Conservation (phyloP, 495 filamentous ascomycete genomes). For the Tuber umbilicatum region DNA sequence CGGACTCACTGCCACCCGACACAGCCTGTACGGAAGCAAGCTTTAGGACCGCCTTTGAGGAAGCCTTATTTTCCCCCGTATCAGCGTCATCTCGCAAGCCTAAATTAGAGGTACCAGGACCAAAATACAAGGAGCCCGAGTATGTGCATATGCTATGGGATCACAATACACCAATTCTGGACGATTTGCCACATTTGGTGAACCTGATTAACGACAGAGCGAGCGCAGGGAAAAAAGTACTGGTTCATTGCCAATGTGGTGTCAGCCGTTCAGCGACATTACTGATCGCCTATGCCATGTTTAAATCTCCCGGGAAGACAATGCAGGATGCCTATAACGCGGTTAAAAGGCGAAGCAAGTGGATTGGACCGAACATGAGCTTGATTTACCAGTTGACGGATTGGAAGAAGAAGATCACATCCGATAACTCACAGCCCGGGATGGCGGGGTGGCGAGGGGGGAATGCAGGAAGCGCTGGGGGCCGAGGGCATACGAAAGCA, state of each 20-base stretch:
- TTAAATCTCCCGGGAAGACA: slow-evolving; percentile 74
- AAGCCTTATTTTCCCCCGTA: slow-evolving; percentile 34
- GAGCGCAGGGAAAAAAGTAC: slow-evolving; percentile 71
- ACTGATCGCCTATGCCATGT: slow-evolving; percentile 92
- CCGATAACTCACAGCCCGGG: slow-evolving; percentile 41
- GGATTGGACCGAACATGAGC: slow-evolving; percentile 98
- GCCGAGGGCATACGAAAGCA: slow-evolving; percentile 27
- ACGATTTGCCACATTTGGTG: slow-evolving; percentile 76
- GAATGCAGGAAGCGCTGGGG: slow-evolving; percentile 24
- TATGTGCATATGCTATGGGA: slow-evolving; percentile 97
- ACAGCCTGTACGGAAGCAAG: slow-evolving; percentile 64
- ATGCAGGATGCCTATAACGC: slow-evolving; percentile 91
- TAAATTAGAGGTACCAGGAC: slow-evolving; percentile 35
- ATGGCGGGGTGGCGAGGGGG: slow-evolving; percentile 34
- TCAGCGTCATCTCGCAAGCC: background rate
- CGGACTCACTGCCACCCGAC: slow-evolving; percentile 52
- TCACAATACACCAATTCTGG: slow-evolving; percentile 91
- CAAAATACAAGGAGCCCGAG: slow-evolving; percentile 58
- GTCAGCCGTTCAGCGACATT: slow-evolving; percentile 94
- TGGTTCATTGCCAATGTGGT: slow-evolving; percentile 93
- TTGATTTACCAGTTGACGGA: slow-evolving; percentile 95
- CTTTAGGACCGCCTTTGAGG: slow-evolving; percentile 67
- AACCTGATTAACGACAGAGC: slow-evolving; percentile 76
- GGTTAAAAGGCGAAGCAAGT: slow-evolving; percentile 81
- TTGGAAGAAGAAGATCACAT: slow-evolving; percentile 65